Evolutionary conservation across 768 basidiomycete species (phyloP).

Genomic region (Lentinus brumalis): DNA sequence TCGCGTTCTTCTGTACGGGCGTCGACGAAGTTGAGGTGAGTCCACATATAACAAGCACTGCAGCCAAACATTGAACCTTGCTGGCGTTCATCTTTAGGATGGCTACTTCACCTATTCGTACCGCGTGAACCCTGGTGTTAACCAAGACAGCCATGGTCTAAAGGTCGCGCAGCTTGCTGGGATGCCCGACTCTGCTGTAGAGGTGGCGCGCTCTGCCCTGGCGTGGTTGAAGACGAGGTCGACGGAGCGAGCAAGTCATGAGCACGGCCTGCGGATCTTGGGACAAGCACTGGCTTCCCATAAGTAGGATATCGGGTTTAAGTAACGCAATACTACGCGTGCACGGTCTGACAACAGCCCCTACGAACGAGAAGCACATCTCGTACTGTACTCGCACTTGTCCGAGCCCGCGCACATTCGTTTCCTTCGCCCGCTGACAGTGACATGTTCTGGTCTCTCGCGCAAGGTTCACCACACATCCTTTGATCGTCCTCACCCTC

Average conservation of each 20-base stretch:
- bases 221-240: constrained; percentile 33
- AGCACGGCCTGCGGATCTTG: constrained; percentile 17
- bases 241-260: background rate
- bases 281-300: constrained; percentile 19
- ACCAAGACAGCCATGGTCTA: constrained; percentile 87
- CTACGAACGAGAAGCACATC: too few relatives aligned
- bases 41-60: background rate
- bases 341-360: too few relatives aligned
- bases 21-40: constrained; percentile 77
- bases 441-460: too few relatives aligned
- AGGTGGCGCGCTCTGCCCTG: constrained; percentile 60
- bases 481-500: too few relatives aligned
- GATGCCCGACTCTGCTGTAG: constrained; percentile 65
- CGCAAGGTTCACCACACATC: too few relatives aligned
- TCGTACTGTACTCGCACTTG: too few relatives aligned
- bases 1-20: constrained; percentile 89
- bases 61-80: background rate
- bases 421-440: too few relatives aligned
- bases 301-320: background rate
- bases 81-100: constrained; percentile 45
- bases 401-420: too few relatives aligned
- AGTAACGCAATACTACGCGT: too few relatives aligned
- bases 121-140: constrained; percentile 78
- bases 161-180: constrained; percentile 89
- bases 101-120: constrained; percentile 85